Evolutionary conservation across 2,329 filamentous ascomycete species (phyloP), one percentile per base, ranked within the genome.

Genomic region (Saccharata proteae): DNA sequence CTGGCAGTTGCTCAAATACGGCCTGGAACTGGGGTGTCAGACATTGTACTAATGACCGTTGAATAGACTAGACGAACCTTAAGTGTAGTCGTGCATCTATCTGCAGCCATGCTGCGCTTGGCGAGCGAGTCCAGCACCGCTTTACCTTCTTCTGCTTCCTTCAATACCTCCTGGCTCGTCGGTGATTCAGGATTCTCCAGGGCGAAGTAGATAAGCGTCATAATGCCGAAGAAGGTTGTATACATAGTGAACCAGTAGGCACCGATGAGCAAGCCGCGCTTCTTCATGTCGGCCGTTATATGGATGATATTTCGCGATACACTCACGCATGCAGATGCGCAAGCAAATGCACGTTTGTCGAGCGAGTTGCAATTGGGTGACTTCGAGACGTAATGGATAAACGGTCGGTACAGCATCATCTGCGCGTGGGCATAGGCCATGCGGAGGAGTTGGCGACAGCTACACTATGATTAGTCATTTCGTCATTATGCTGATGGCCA

Each of bases 201-300:
- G 1, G 80, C 78, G 47, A 80, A 88, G 47, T 83, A 90, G 1
- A 88, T 65, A 26, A 90, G 62, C 0, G 82, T 82, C 18, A 90
- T 61, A 18, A 88, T 79, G 10, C 80, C 77, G 48, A 85, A 86
- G 57, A 84, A 86, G 11, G 81, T 79, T 3, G 80, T 84, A 48
- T 84, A 88, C 49, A 88, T 73, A 42, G 81, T 80, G 48, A 88
- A 88, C 82, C 82, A 90, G 53, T 84, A 86, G 0, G 81, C 79
- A 1, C 82, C 83, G 39, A 79, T 77, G n/a, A 90, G 62, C 5
- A 83, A 63, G 4, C 77, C 71, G 45, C 78, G 71, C 48, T 76
- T 77, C 41, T 79, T 76, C 62, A 86, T 86, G 46, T 85, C 78
- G 14, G 74, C 68, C 4, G 77, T 79, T 36, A 88, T 83, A 46